Evolutionary conservation across 495 filamentous ascomycete species (phyloP).

Genomic region (Bacidia rubella): DNA sequence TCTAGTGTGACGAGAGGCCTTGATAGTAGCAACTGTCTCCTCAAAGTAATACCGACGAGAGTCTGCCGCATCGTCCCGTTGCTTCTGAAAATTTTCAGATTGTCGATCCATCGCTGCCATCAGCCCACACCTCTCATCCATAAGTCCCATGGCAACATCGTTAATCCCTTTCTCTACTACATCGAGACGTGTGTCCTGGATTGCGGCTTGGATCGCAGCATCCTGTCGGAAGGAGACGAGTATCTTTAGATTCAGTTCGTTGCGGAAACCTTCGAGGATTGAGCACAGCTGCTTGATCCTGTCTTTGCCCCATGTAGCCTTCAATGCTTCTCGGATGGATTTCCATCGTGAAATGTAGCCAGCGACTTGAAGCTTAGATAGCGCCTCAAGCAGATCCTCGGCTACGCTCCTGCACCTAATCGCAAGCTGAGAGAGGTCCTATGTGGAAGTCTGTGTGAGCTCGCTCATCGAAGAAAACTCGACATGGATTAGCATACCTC

Average conservation of each 20-base stretch:
- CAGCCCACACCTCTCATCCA: not conserved
- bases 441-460: not conserved
- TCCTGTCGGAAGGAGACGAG: constrained; percentile 9
- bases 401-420: not conserved
- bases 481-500: no score
- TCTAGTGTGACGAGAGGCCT: not conserved
- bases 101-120: not conserved
- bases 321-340: constrained; percentile 7
- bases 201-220: not conserved
- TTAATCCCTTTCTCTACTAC: not conserved
- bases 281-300: constrained; percentile 12
- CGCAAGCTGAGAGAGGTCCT: not conserved
- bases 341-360: not conserved
- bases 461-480: not conserved
- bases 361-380: not conserved
- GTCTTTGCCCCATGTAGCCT: constrained; percentile 10
- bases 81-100: not conserved
- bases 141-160: not conserved
- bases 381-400: not conserved
- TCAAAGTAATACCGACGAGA: not conserved
- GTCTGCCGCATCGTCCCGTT: not conserved
- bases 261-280: constrained; percentile 10
- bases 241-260: constrained; percentile 6
- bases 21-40: not conserved
- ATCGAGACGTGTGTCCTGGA: not conserved